phyloP scores from a whole-genome alignment of 2,329 filamentous ascomycete species.

The Ophiostoma australiae region DNA sequence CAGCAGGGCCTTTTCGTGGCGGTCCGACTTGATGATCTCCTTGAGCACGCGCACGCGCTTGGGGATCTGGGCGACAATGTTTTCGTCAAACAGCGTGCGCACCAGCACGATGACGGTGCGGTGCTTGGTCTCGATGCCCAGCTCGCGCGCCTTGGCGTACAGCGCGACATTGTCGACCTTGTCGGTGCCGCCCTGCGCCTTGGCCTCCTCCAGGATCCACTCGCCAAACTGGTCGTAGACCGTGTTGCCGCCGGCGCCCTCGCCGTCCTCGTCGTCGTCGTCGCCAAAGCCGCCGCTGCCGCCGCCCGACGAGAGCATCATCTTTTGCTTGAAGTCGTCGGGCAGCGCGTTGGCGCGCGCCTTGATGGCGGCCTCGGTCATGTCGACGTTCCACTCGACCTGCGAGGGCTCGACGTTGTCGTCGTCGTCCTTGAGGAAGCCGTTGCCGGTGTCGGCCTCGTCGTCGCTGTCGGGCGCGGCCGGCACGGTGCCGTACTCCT shows the following conservation, averaged over 20 bases:
- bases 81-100: conserved; percentile 88
- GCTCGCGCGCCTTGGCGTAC: conserved; percentile 93
- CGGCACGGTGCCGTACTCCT: conserved; percentile 50
- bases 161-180: conserved; percentile 85
- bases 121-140: conserved; percentile 92
- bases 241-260: conserved; percentile 66
- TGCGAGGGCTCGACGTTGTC: conserved; percentile 58
- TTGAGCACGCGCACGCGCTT: conserved; percentile 82
- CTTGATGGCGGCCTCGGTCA: conserved; percentile 90
- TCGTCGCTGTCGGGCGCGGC: conserved; percentile 55
- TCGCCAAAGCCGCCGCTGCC: conserved; percentile 48
- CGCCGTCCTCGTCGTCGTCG: conserved; percentile 77
- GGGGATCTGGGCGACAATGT: conserved; percentile 81
- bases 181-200: conserved; percentile 66
- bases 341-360: conserved; percentile 89
- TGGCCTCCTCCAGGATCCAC: conserved; percentile 77
- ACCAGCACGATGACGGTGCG: conserved; percentile 87
- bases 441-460: conserved; percentile 43
- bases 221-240: conserved; percentile 86
- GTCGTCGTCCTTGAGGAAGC: conserved; percentile 41
- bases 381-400: conserved; percentile 94
- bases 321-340: conserved; percentile 88
- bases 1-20: conserved; percentile 91
- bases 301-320: conserved; percentile 68
- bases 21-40: conserved; percentile 86